Evolutionary conservation across 257 asterid genomes (phyloP).

Genomic region (Linderniella brevidens): DNA sequence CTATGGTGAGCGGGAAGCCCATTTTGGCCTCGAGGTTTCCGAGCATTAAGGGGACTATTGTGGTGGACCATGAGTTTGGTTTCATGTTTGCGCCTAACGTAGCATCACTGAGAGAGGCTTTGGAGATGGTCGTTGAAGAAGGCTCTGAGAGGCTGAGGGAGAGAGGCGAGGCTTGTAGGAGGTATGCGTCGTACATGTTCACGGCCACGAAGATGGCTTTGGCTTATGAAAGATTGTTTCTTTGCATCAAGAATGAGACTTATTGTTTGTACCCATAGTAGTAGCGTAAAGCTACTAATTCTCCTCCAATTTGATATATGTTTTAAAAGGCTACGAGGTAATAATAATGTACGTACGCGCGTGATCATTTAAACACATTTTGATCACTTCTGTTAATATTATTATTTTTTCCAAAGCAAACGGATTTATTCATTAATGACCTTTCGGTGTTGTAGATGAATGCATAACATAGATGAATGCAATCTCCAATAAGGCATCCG

Average conservation of each 20-base stretch:
- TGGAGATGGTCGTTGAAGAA: slow-evolving; percentile 47
- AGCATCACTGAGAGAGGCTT: slow-evolving; percentile 42
- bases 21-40: slow-evolving; percentile 90
- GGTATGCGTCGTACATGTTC: slow-evolving; percentile 65
- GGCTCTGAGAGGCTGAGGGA: slow-evolving; percentile 39
- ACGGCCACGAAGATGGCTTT: slow-evolving; percentile 81
- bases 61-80: slow-evolving; percentile 60
- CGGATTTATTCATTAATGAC: no score
- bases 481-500: no score
- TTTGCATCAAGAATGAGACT: slow-evolving; percentile 61
- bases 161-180: slow-evolving; percentile 66
- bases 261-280: slow-evolving; percentile 41
- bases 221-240: slow-evolving; percentile 81
- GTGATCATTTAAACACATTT: no score
- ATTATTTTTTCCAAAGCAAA: no score
- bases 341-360: no score
- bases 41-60: slow-evolving; percentile 68
- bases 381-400: no score
- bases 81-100: slow-evolving; percentile 73
- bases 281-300: no score
- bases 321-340: no score
- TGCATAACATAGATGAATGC: no score
- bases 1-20: slow-evolving; percentile 86
- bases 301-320: no score
- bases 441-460: no score